Evolutionary conservation across 805 yeast genomes (phyloP).

Genomic region (Kurtzmaniella cleridarum): DNA sequence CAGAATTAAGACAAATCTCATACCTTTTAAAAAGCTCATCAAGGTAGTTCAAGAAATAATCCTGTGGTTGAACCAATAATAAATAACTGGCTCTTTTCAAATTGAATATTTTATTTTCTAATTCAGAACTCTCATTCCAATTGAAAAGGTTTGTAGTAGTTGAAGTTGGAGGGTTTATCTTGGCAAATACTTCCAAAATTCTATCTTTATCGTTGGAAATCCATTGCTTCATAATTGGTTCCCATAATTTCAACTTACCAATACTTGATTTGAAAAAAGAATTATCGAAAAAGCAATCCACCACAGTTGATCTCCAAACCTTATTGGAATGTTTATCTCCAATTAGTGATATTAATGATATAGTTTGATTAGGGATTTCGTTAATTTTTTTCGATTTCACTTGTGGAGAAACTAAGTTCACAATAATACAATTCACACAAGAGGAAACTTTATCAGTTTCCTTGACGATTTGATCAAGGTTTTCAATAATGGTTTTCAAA

Average conservation of each 20-base stretch:
- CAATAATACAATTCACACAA: slow-evolving; percentile 46
- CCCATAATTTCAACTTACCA: slow-evolving; percentile 42
- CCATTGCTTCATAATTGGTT: slow-evolving; percentile 56
- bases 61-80: slow-evolving; percentile 55
- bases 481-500: slow-evolving; percentile 23
- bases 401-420: slow-evolving; percentile 49
- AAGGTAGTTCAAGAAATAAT: slow-evolving; percentile 47
- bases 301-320: slow-evolving; percentile 60
- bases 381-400: slow-evolving; percentile 39
- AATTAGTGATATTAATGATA: slow-evolving; percentile 39
- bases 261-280: slow-evolving; percentile 42
- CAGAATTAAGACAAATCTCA: slow-evolving; percentile 21
- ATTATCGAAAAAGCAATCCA: slow-evolving; percentile 60
- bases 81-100: slow-evolving; percentile 62
- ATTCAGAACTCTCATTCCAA: slow-evolving; percentile 65
- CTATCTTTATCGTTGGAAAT: slow-evolving; percentile 56
- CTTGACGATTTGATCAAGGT: slow-evolving; percentile 36
- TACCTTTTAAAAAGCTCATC: slow-evolving; percentile 41
- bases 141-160: slow-evolving; percentile 58
- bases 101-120: slow-evolving; percentile 45
- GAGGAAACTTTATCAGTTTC: slow-evolving; percentile 60
- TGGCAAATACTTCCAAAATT: slow-evolving; percentile 43
- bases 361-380: slow-evolving; percentile 33
- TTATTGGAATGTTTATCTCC: slow-evolving; percentile 34
- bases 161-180: slow-evolving; percentile 35